Evolutionary conservation across 2,329 filamentous ascomycete genomes (phyloP), one percentile per base, ranked within the genome.

Genomic region (Mollisia scopiformis): DNA sequence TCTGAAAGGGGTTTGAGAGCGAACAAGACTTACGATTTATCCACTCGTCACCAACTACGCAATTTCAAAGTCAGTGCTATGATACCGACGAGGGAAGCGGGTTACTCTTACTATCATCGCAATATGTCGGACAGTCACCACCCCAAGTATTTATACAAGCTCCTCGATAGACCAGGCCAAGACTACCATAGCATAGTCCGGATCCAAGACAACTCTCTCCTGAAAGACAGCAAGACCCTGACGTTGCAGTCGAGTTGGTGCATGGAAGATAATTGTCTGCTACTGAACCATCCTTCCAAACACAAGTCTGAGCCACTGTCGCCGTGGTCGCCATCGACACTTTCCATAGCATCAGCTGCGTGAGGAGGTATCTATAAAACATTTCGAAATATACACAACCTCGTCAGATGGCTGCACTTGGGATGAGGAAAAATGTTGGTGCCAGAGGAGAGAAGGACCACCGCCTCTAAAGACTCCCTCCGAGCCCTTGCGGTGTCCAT

Each of bases 61-160:
- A 30, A 8, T 5, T 21, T 47, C 27, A 5, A 33, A 56, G 54
- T 46, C 47, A 31, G n/a, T 25, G 19, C 6, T 28, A 30, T 13
- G 7, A 6, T 25, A 21, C 27, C 27, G 21, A 23, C 4, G 39
- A 43, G 21, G n/a, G 2, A 43, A 8, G 21, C n/a, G 13, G 23
- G 25, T 14, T 27, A 16, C n/a, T 43, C 59, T 57, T 43, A 57
- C 59, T 41, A 23, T 57, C 47, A 41, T 61, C 59, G 30, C 59
- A 61, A 53, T 57, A 57, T 19, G 59, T 61, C 13, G 41, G 25
- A 50, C 54, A 61, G 27, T 54, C 54, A 27, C 59, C 59, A 21
- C 59, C 54, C 59, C 59, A 61, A 19, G 49, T 21, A 57, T 57
- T 57, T 28, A 61, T 53, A 39, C 59, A 61, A 10, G 54, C 54